Base-by-base conservation (phyloP, 139 green algal genomes). In the Chlorella sp. region DNA sequence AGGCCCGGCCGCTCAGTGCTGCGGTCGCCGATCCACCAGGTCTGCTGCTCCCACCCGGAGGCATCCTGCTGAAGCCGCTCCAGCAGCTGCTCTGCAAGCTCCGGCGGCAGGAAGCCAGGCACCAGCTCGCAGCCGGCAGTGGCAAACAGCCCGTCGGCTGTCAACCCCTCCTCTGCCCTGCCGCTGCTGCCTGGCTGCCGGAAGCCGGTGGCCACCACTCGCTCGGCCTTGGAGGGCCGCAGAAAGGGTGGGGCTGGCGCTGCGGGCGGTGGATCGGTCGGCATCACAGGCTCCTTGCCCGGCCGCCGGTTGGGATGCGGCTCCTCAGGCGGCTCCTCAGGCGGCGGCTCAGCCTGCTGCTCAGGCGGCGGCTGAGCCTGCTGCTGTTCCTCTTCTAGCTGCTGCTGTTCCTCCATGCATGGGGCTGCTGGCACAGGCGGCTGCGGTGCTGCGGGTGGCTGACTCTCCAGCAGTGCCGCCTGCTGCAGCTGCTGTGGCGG, bases 21-120 rank as follows among this genome's bases (percentile, higher is more conserved):
- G 13, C 44, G 28, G 21, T 60, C 41, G 30, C 32, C 25, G 25
- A 70, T 36, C 75, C 75, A 69, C 75, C 51, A 69, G 32, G 47
- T 32, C 75, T 71, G 51, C 26, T n/a, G 75, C 56, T 70, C 32
- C 30, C 36, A 81, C 17, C 32, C 25, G 36, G 36, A 62, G 17
- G 30, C 38, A 39, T 72, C 78, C 4, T 63, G 11, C 78, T 72
- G 60, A 60, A 74, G 60, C 60, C 74, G 38, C 4, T 2, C 26
- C 62, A 81, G 13, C 78, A 83, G 13, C 26, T 28, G 34, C 4
- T 57, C 60, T 44, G 78, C 60, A 23, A 83, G 78, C 60, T 41
- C 39, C 15, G 60, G 7, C n/a, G 78, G 78, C 78, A 83, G 36
- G 60, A 73, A 83, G 60, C 34, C 17, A n/a, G 57, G 32, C 78